Evolutionary conservation across 2,329 filamentous ascomycete genomes (phyloP).

Genomic region (Zymoseptoria crescenta): DNA sequence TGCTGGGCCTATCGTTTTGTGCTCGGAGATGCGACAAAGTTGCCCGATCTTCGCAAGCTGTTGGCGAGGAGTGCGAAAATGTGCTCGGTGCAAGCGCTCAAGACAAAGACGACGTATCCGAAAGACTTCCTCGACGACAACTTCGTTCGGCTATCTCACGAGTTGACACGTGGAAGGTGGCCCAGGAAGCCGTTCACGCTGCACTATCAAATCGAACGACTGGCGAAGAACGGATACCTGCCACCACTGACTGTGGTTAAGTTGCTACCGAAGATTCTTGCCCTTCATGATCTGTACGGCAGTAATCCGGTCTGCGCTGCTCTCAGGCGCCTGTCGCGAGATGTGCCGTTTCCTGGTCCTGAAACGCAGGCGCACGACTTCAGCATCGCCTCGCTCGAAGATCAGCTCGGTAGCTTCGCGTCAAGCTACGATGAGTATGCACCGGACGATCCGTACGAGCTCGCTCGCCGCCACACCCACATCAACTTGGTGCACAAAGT

Average conservation of each 20-base stretch:
- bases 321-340: slow-evolving; percentile 45
- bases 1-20: slow-evolving; percentile 45
- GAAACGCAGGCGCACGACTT: slow-evolving; percentile 40
- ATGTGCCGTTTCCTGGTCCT: slow-evolving; percentile 50
- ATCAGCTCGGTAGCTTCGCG: slow-evolving; percentile 37
- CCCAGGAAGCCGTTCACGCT: slow-evolving; percentile 44
- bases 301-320: slow-evolving; percentile 34
- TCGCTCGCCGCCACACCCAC: slow-evolving; percentile 26
- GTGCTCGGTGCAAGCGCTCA: slow-evolving; percentile 25
- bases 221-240: slow-evolving; percentile 57
- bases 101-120: slow-evolving; percentile 13
- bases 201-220: slow-evolving; percentile 54
- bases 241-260: slow-evolving; percentile 45
- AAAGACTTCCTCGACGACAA: slow-evolving; percentile 6
- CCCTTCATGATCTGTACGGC: slow-evolving; percentile 23
- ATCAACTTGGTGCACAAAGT: slow-evolving; percentile 31
- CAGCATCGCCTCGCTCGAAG: slow-evolving; percentile 35
- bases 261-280: slow-evolving; percentile 41
- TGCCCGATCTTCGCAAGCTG: slow-evolving; percentile 19
- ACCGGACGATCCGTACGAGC: slow-evolving; percentile 26
- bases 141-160: slow-evolving; percentile 28
- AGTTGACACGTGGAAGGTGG: slow-evolving; percentile 25
- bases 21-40: slow-evolving; percentile 10
- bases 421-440: slow-evolving; percentile 22
- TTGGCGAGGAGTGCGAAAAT: slow-evolving; percentile 24